These are phyloP conservation scores for Fusarium armeniacum DNA, from an alignment of 2,329 filamentous ascomycete species.

Conservation along the genomic window DNA sequence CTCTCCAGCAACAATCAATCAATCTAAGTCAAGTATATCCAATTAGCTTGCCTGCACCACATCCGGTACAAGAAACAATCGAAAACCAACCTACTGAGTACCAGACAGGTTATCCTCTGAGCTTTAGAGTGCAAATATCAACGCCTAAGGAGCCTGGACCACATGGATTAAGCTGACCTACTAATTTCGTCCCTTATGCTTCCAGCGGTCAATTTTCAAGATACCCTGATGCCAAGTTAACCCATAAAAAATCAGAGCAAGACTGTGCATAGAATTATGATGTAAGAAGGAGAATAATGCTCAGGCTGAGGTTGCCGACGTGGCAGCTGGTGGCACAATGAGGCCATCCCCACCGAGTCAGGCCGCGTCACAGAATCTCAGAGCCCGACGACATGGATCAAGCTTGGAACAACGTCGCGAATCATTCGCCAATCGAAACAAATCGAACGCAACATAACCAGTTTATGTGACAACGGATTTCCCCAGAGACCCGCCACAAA, in stretches of 20 bases:
- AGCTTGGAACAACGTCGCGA: not conserved
- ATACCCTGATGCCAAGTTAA: not conserved
- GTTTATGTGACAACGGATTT: not conserved
- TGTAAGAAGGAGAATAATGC: not conserved
- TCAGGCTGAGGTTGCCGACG: constrained; percentile 8
- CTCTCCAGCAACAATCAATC: too few relatives aligned
- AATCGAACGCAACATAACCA: not conserved
- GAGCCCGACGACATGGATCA: constrained; percentile 18
- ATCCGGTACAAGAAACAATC: too few relatives aligned
- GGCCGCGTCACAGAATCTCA: constrained; percentile 21
- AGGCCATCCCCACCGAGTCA: constrained; percentile 31
- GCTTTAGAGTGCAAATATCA: too few relatives aligned
- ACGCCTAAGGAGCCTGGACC: too few relatives aligned
- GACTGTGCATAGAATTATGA: not conserved
- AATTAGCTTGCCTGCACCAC: too few relatives aligned
- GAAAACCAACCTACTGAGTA: too few relatives aligned
- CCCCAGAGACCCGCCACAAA: not conserved
- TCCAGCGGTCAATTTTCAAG: too few relatives aligned
- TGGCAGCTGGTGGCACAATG: constrained; percentile 28
- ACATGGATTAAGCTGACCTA: too few relatives aligned
- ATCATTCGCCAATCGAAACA: not conserved
- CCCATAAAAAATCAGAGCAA: not conserved
- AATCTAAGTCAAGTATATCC: too few relatives aligned
- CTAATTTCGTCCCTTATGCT: too few relatives aligned
- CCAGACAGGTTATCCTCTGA: too few relatives aligned